phyloP scores from a whole-genome alignment of 148 eudicot species.

The Vaccinium myrtillus region DNA sequence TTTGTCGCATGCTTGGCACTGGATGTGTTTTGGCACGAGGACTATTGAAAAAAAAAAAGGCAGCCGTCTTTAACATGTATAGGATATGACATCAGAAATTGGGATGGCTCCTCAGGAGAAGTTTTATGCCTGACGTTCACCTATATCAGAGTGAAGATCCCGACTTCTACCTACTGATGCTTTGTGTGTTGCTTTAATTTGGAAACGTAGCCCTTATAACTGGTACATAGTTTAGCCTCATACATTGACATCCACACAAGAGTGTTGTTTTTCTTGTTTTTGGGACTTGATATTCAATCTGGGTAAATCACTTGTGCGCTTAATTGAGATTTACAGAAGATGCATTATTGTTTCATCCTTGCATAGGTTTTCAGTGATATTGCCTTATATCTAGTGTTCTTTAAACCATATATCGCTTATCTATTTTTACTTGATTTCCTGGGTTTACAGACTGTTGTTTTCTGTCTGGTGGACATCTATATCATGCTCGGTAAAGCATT shows the following conservation, averaged over 20 bases:
- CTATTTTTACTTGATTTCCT: constrained; percentile 7
- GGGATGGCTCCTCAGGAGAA: neutral
- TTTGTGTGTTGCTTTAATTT: neutral
- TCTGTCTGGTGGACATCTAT: constrained; percentile 95
- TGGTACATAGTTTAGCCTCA: neutral
- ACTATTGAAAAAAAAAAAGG: neutral
- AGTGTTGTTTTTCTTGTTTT: neutral
- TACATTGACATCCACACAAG: neutral
- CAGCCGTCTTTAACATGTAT: neutral
- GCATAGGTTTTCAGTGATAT: neutral
- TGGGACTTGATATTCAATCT: neutral
- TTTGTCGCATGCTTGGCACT: neutral
- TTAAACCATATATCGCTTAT: constrained; percentile 24
- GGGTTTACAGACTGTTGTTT: constrained; percentile 80
- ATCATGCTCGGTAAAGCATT: constrained; percentile 92
- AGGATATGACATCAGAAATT: neutral
- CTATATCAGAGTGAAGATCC: neutral
- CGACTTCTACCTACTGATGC: neutral
- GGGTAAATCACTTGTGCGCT: neutral
- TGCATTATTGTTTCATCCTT: neutral
- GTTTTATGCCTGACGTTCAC: neutral
- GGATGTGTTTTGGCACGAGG: neutral
- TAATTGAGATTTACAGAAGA: neutral
- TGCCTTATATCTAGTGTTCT: neutral
- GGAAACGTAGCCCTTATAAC: neutral